Percentiles rank a stretch among this genome's conserved stretches.
phyloP scores from a whole-genome alignment of 768 basidiomycete species.

The Mycena maculata region DNA sequence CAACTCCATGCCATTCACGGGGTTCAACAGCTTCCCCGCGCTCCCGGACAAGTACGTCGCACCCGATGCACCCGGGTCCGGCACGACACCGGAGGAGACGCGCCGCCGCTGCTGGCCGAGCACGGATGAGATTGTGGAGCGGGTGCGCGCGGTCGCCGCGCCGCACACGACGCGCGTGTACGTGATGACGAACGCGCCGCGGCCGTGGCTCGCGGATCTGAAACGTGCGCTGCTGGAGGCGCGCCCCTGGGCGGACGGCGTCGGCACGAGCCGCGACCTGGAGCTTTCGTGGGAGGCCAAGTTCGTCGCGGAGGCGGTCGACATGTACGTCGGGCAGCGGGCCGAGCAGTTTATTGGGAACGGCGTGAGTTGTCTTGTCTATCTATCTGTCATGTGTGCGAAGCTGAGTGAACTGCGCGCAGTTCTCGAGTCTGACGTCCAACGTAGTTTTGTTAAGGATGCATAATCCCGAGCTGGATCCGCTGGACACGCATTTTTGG shows the following conservation, averaged over 20 bases:
- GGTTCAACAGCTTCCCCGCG: slow-evolving; percentile 64
- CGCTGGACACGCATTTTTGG: slow-evolving; percentile 48
- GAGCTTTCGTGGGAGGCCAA: slow-evolving; percentile 64
- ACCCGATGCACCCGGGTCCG: slow-evolving; percentile 25
- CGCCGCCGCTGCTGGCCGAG: slow-evolving; percentile 64
- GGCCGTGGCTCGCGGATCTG: slow-evolving; percentile 60
- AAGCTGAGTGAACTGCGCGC: background rate
- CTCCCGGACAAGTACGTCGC: slow-evolving; percentile 60
- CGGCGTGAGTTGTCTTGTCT: slow-evolving; percentile 59
- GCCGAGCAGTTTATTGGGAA: slow-evolving; percentile 78
- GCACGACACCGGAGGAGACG: slow-evolving; percentile 15
- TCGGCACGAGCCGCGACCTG: slow-evolving; percentile 68
- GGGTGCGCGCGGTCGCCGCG: slow-evolving; percentile 39
- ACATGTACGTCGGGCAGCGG: slow-evolving; percentile 75
- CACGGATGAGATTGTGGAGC: slow-evolving; percentile 59
- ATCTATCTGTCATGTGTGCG: no score
- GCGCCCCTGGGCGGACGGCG: slow-evolving; percentile 57
- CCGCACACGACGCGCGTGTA: slow-evolving; percentile 60
- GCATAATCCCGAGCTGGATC: slow-evolving; percentile 41
- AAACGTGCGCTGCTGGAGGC: slow-evolving; percentile 50
- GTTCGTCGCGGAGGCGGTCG: slow-evolving; percentile 67
- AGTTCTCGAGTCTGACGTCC: slow-evolving; percentile 54
- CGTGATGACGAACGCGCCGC: slow-evolving; percentile 72
- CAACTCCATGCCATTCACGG: slow-evolving; percentile 57
- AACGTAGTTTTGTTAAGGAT: slow-evolving; percentile 50